These are phyloP conservation scores for Sarocladium oryzae DNA, from an alignment of 2,329 filamentous ascomycete genomes.

Conservation along the genomic window DNA sequence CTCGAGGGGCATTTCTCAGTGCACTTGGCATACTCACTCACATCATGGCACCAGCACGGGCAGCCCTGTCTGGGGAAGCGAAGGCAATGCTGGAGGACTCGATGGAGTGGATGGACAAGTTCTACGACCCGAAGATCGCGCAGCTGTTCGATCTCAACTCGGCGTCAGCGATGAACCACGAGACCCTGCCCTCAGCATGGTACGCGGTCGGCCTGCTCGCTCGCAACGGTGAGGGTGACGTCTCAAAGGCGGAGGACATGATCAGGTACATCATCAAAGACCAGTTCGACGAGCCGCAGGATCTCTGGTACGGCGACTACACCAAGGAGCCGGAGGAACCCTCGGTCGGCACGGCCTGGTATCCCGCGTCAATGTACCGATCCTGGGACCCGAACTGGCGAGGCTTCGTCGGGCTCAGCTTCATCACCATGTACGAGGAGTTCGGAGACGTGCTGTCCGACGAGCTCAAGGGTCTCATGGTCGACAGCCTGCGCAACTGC, in stretches of 20 bases:
- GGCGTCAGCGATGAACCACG: conserved; percentile 41
- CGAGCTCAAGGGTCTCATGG: conserved; percentile 34
- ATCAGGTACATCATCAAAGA: conserved; percentile 45
- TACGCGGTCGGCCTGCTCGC: conserved; percentile 53
- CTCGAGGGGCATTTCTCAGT: background rate
- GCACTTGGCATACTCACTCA: background rate
- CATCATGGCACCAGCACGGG: background rate
- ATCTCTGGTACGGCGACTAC: conserved; percentile 53
- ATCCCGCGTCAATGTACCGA: conserved; percentile 44
- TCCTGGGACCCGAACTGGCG: conserved; percentile 61
- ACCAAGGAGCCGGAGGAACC: conserved; percentile 51
- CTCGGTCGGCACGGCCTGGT: conserved; percentile 44
- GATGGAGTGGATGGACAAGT: conserved; percentile 49
- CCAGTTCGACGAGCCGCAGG: conserved; percentile 43
- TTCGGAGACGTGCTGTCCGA: conserved; percentile 39
- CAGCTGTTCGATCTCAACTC: conserved; percentile 46
- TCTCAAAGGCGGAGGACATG: conserved; percentile 43
- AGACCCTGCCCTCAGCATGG: conserved; percentile 51
- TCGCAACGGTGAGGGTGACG: conserved; percentile 44
- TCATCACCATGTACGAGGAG: conserved; percentile 55
- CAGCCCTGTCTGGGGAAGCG: conserved; percentile 20
- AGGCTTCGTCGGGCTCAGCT: conserved; percentile 53
- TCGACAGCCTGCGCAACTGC: conserved; percentile 46
- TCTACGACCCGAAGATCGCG: conserved; percentile 44
- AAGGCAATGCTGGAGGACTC: conserved; percentile 39